Conservation (phyloP, 108 stramenopile genomes). For the Skeletonema menzelii region DNA sequence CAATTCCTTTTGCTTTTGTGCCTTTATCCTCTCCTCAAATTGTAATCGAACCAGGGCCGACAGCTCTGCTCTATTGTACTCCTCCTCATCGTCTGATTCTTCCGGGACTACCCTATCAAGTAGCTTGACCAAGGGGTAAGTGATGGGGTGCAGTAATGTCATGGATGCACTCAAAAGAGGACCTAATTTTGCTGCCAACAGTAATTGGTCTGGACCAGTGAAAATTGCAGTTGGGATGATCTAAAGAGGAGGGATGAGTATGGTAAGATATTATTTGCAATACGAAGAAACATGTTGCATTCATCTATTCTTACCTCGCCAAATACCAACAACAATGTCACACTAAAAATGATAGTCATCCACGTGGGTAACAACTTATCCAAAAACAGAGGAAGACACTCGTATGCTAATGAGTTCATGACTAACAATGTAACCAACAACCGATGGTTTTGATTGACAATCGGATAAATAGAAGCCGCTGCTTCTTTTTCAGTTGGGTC, state of each 20-base stretch:
- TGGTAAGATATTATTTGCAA: not conserved
- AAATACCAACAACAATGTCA: constrained; percentile 82
- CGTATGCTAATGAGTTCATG: constrained; percentile 87
- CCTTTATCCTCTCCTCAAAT: constrained; percentile 70
- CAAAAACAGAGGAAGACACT: constrained; percentile 89
- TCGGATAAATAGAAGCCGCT: constrained; percentile 47
- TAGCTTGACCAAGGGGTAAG: constrained; percentile 73
- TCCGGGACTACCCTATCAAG: constrained; percentile 69
- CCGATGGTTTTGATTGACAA: constrained; percentile 74
- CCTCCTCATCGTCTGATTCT: constrained; percentile 47
- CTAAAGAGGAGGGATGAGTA: not conserved
- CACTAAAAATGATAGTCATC: constrained; percentile 81
- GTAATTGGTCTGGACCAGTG: constrained; percentile 83
- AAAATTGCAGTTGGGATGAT: constrained; percentile 74
- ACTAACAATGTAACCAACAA: constrained; percentile 87
- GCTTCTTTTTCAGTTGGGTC: constrained; percentile 44
- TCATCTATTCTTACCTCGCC: constrained; percentile 50
- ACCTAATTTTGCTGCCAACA: constrained; percentile 64
- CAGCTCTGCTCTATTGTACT: constrained; percentile 62
- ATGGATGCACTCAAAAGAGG: constrained; percentile 67
- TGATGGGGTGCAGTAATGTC: constrained; percentile 73
- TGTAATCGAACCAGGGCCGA: constrained; percentile 80
- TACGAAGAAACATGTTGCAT: not conserved
- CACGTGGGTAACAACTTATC: constrained; percentile 82
- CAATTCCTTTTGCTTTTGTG: constrained; percentile 29